Conservation (phyloP, 495 filamentous ascomycete species). For the Tetracladium setigerum region DNA sequence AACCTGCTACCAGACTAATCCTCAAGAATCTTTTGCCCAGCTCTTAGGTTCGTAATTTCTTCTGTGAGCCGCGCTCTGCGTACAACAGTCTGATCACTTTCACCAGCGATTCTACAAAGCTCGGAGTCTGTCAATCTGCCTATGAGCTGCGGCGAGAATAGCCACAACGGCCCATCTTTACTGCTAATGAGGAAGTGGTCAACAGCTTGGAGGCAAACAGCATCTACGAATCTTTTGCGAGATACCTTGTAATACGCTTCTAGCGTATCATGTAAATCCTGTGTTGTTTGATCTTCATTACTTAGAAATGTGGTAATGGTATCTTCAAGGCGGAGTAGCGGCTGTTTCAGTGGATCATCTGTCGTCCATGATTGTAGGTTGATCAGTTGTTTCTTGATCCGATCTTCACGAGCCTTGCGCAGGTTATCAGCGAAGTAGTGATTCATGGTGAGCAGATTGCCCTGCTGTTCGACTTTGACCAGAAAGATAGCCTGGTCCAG, state of each 20-base stretch:
- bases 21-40: neutral
- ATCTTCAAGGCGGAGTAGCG: neutral
- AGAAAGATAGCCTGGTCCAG: constrained; percentile 32
- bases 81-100: neutral
- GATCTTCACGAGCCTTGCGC: constrained; percentile 19
- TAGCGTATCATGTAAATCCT: constrained; percentile 34
- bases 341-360: constrained; percentile 1
- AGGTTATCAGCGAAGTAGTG: constrained; percentile 43
- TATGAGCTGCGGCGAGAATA: constrained; percentile 28
- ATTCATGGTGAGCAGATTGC: constrained; percentile 35
- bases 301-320: neutral
- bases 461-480: constrained; percentile 31
- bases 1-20: too few relatives aligned
- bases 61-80: neutral
- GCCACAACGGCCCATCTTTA: constrained; percentile 14
- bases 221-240: constrained; percentile 36
- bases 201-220: constrained; percentile 31
- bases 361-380: constrained; percentile 3
- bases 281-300: constrained; percentile 23
- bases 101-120: constrained; percentile 1
- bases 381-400: neutral
- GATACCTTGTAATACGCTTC: constrained; percentile 35
- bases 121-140: constrained; percentile 4
- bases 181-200: constrained; percentile 27
- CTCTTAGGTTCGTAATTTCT: neutral